A percentile compares a stretch with the other conserved stretches of the same genome.
Evolutionary conservation across 768 basidiomycete species (phyloP).

Genomic region (Arthromyces matolae): DNA sequence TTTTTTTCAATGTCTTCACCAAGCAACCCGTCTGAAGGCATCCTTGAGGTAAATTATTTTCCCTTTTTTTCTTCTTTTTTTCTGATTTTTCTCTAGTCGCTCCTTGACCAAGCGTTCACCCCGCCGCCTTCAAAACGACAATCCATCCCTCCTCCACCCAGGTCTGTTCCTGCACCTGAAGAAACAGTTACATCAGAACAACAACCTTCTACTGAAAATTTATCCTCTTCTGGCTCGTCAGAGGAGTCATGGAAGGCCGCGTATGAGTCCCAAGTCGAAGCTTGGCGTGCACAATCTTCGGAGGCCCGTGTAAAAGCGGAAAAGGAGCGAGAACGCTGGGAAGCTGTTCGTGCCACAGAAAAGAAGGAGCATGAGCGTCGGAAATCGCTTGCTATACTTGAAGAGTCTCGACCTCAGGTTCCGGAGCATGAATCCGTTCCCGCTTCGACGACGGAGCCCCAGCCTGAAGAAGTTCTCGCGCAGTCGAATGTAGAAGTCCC

Average conservation of each 20-base stretch:
- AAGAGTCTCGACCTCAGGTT: conserved; percentile 1
- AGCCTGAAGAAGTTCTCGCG: conserved; percentile 34
- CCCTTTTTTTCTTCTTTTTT: background rate
- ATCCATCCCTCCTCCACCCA: conserved; percentile 10
- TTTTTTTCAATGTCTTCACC: conserved; percentile 11
- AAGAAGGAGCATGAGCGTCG: conserved; percentile 37
- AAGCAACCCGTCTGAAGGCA: conserved; percentile 14
- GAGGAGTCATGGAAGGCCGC: conserved; percentile 60
- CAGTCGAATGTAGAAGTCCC: conserved; percentile 36
- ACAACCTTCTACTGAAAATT: conserved; percentile 7
- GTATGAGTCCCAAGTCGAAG: conserved; percentile 63
- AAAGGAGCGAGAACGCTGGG: conserved; percentile 69
- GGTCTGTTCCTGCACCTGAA: conserved; percentile 1
- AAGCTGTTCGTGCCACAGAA: conserved; percentile 57
- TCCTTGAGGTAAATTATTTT: conserved; percentile 17
- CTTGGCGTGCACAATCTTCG: conserved; percentile 72
- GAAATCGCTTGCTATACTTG: conserved; percentile 25
- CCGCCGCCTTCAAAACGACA: conserved; percentile 27
- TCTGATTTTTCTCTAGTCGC: conserved; percentile 18
- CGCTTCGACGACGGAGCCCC: conserved; percentile 12
- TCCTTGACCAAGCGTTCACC: conserved; percentile 28
- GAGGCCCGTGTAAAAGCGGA: conserved; percentile 74
- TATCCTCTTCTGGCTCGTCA: conserved; percentile 15
- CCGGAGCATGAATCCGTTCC: conserved; percentile 15
- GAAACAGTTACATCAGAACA: conserved; percentile 7